Evolutionary conservation across 805 yeast species (phyloP).

Genomic region (Metschnikowia proteae): DNA sequence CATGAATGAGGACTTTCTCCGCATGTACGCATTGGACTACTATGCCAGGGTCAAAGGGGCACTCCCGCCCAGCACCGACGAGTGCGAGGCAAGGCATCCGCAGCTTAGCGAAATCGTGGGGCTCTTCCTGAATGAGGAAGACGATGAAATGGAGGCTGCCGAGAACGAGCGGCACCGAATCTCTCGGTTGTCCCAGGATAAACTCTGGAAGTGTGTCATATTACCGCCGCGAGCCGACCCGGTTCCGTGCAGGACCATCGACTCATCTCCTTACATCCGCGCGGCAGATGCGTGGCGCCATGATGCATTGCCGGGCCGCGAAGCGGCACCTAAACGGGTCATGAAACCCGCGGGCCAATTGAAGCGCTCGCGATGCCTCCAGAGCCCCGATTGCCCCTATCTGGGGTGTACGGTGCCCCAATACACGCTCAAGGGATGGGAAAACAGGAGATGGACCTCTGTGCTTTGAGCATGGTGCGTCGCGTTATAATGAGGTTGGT

Average conservation of each 20-base stretch:
- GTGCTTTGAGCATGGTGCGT: not conserved
- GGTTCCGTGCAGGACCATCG: slow-evolving; percentile 21
- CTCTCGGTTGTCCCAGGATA: slow-evolving; percentile 16
- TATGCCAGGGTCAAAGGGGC: slow-evolving; percentile 10
- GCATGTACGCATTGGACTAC: slow-evolving; percentile 18
- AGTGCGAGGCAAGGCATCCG: not conserved
- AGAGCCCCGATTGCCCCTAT: slow-evolving; percentile 11
- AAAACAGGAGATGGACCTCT: slow-evolving; percentile 15
- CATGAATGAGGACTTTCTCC: slow-evolving; percentile 16
- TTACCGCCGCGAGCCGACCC: slow-evolving; percentile 49
- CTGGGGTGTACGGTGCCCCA: slow-evolving; percentile 17
- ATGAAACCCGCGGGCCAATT: slow-evolving; percentile 37
- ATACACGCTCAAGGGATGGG: slow-evolving; percentile 20
- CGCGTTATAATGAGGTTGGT: not conserved
- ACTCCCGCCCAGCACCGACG: slow-evolving; percentile 9
- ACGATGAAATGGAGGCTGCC: not conserved
- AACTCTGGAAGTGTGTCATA: slow-evolving; percentile 33
- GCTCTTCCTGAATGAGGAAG: not conserved
- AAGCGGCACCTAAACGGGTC: slow-evolving; percentile 11
- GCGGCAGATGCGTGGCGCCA: not conserved
- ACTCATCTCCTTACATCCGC: slow-evolving; percentile 21
- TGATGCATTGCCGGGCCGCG: not conserved
- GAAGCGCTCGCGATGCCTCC: slow-evolving; percentile 10
- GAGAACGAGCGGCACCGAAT: slow-evolving; percentile 1
- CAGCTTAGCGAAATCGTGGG: slow-evolving; percentile 3